Base-by-base conservation (phyloP, 345 rosid genomes). In the Eucalyptus leucophloia region DNA sequence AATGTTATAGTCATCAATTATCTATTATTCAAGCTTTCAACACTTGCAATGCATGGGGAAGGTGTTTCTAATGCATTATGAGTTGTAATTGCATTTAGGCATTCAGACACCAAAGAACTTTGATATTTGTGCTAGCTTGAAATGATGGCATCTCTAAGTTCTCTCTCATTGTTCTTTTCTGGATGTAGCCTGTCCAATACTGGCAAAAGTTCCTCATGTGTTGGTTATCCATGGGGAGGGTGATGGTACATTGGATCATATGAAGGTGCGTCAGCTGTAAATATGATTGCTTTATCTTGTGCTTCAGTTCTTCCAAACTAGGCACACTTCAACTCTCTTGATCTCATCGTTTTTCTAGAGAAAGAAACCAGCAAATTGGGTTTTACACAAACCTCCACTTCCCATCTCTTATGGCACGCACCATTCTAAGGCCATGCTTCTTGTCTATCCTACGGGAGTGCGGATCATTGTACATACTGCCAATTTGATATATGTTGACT, bases 401-500 rank as follows among this genome's bases (percentile, higher is more conserved):
- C 99, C 99, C 77, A 96, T 98, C 89, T 94, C 98, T 49, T 98
- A 92, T 72, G 99, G 99, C 67, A 98, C 99, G 32, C 98, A 97
- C 92, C 99, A 97, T 88, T 98, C 99, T 0, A 98, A 98, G 94
- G 99, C 98, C 89, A 95, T 97, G 93, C 86, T 98, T 94, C 98
- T 98, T 82, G 94, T 98, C 44, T 98, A 98, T 94, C 95, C 95
- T 86, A 93, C 56, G 88, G 98, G 99, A 85, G 95, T 98, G 81
- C 93, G 99, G 92, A 89, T 98, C 91, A 93, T 96, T 89, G 95
- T 98, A 58, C 99, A 98, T 91, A 98, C 99, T 0, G 99, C 99
- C 40, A 98, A 97, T 92, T 91, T 98, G 88, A 98, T 98, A 90
- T 87, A 93, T 87, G 98, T 96, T 89, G 99, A 97, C 91, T 98